These are phyloP conservation scores for Colletotrichum abscissum DNA, from an alignment of 2,329 filamentous ascomycete species.

Conservation along the genomic window DNA sequence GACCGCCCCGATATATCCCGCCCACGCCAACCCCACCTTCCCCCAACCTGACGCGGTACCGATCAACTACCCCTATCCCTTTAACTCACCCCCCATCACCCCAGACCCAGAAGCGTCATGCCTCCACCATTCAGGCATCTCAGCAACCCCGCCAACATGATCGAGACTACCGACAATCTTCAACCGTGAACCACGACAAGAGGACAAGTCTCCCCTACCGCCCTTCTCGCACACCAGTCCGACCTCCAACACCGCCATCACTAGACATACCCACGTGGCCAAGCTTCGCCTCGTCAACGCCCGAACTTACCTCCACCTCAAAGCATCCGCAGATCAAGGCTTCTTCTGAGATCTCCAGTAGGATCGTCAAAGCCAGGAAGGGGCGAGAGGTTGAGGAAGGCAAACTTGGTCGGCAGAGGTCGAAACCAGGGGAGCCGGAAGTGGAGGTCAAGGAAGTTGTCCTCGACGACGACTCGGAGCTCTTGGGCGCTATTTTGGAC, in stretches of 20 bases:
- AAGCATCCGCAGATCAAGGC: neutral
- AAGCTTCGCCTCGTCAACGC: neutral
- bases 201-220: neutral
- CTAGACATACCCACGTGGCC: neutral
- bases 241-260: neutral
- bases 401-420: neutral
- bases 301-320: neutral
- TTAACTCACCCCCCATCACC: neutral
- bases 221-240: neutral
- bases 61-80: neutral
- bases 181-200: neutral
- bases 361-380: neutral
- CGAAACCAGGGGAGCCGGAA: neutral
- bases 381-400: neutral
- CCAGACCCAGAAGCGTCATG: neutral
- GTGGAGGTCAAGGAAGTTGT: conserved; percentile 1
- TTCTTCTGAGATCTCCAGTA: neutral
- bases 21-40: neutral
- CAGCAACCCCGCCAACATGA: neutral
- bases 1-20: neutral
- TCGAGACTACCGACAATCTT: neutral
- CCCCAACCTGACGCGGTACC: neutral
- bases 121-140: neutral
- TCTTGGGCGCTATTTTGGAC: conserved; percentile 49
- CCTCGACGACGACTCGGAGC: conserved; percentile 44